phyloP scores from a whole-genome alignment of 2,329 filamentous ascomycete species.

The Gnomoniopsis sp. region DNA sequence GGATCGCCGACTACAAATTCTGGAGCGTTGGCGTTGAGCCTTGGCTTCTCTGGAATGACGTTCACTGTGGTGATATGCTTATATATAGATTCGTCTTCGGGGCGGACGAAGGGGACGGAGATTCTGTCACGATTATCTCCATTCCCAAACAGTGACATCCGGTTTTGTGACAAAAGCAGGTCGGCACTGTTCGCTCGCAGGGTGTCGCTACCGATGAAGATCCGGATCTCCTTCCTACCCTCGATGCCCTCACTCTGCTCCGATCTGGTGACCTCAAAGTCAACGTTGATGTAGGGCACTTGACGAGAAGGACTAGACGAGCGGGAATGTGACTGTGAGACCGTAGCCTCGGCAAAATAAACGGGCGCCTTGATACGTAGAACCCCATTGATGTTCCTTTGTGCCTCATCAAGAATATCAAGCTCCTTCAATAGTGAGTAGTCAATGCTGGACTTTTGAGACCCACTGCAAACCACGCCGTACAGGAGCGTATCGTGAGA shows the following conservation, averaged over 20 bases:
- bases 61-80: constrained; percentile 69
- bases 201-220: constrained; percentile 87
- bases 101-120: constrained; percentile 86
- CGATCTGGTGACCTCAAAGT: constrained; percentile 69
- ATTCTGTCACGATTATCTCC: constrained; percentile 70
- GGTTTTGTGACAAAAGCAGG: constrained; percentile 87
- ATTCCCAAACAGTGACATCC: constrained; percentile 81
- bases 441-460: constrained; percentile 82
- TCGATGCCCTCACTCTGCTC: constrained; percentile 47
- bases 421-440: constrained; percentile 71
- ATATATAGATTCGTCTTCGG: constrained; percentile 80
- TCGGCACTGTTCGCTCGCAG: constrained; percentile 85
- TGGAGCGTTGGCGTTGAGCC: constrained; percentile 52
- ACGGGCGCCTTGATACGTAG: constrained; percentile 74
- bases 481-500: constrained; percentile 87
- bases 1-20: constrained; percentile 37
- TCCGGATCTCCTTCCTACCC: constrained; percentile 66
- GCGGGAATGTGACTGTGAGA: constrained; percentile 71
- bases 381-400: constrained; percentile 61
- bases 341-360: constrained; percentile 86
- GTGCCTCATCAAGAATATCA: constrained; percentile 64
- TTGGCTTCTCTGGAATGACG: constrained; percentile 51
- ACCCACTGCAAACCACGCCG: constrained; percentile 88
- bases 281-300: constrained; percentile 75
- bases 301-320: constrained; percentile 70